phyloP scores from a whole-genome alignment of 768 basidiomycete genomes.

The Cystobasidium ongulense region DNA sequence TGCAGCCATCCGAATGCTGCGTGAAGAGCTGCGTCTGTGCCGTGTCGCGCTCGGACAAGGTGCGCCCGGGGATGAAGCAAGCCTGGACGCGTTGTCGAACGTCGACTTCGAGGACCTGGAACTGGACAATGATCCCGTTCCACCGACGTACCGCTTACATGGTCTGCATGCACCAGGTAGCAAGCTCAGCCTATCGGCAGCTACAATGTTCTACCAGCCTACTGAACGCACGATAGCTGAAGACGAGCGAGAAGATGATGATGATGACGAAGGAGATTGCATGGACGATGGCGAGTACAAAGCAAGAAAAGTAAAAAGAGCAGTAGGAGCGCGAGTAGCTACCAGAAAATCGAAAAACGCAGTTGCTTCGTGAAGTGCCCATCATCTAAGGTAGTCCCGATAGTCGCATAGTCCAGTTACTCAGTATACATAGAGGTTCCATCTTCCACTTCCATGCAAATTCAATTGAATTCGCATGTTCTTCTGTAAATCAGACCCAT shows the following conservation, averaged over 20 bases:
- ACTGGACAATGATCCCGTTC: not conserved
- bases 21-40: slow-evolving; percentile 32
- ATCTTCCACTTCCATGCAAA: too few species aligned
- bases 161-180: slow-evolving; percentile 14
- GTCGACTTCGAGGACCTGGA: slow-evolving; percentile 27
- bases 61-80: not conserved
- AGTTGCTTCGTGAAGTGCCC: not conserved
- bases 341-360: not conserved
- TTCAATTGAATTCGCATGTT: too few species aligned
- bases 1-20: slow-evolving; percentile 29
- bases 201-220: slow-evolving; percentile 1
- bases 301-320: not conserved
- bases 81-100: slow-evolving; percentile 5
- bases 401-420: too few species aligned
- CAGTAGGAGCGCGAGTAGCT: not conserved
- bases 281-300: slow-evolving; percentile 21
- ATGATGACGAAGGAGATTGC: slow-evolving; percentile 4
- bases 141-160: slow-evolving; percentile 16
- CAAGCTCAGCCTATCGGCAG: not conserved
- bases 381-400: too few species aligned
- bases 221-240: slow-evolving; percentile 15
- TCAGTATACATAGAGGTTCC: too few species aligned
- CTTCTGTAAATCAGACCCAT: too few species aligned
- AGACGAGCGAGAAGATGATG: slow-evolving; percentile 10
- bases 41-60: slow-evolving; percentile 22